Conservation (phyloP, 164 flowering plant species). For the Pachysandra terminalis region DNA sequence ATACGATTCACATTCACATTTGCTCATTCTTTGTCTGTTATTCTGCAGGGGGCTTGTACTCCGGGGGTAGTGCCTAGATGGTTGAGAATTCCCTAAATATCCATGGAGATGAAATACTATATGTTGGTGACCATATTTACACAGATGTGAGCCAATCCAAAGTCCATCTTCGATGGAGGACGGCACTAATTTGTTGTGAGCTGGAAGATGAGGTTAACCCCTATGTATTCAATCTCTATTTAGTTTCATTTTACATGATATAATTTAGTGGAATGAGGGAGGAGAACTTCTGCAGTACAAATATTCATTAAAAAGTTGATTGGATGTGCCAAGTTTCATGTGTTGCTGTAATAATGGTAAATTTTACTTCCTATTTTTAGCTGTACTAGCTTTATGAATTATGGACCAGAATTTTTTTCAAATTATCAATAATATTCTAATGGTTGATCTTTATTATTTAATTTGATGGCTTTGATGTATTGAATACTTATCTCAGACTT, state of each 20-base stretch:
- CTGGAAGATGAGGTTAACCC: constrained; percentile 84
- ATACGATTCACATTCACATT: background rate
- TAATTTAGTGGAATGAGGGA: background rate
- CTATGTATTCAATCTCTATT: constrained; percentile 7
- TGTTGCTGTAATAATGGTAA: background rate
- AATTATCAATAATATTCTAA: background rate
- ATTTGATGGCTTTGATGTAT: background rate
- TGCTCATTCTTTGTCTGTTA: constrained; percentile 3
- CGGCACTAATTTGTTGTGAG: constrained; percentile 90
- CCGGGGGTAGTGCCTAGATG: constrained; percentile 99
- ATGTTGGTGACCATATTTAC: constrained; percentile 96
- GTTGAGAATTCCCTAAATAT: constrained; percentile 77
- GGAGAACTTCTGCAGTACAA: background rate
- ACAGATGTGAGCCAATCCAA: constrained; percentile 98
- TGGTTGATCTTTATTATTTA: background rate
- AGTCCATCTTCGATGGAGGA: constrained; percentile 93
- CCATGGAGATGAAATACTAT: constrained; percentile 92
- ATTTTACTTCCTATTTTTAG: background rate
- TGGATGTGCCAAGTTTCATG: background rate
- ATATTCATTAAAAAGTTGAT: background rate
- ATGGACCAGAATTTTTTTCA: background rate
- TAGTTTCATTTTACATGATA: background rate
- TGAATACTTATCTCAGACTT: background rate
- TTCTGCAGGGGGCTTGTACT: constrained; percentile 77
- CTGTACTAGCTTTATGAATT: background rate